These are phyloP conservation scores for Phytophthora foliorum DNA, from an alignment of 352 stramenopile species.

Conservation along the genomic window DNA sequence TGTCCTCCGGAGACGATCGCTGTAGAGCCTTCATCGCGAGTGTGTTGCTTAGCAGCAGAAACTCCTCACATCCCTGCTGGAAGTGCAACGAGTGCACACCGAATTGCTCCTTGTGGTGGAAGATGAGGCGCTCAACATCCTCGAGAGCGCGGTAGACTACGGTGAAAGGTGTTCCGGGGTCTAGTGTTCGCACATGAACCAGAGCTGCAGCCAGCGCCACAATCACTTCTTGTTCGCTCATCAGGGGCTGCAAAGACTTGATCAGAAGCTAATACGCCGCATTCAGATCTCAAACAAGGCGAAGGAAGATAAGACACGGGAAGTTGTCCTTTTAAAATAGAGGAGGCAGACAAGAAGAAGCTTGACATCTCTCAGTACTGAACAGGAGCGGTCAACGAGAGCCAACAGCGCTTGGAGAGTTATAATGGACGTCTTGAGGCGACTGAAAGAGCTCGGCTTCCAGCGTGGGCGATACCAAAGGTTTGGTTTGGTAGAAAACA, in stretches of 20 bases:
- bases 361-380: conserved; percentile 3
- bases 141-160: conserved; percentile 42
- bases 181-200: conserved; percentile 35
- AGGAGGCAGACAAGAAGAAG: conserved; percentile 7
- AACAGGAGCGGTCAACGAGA: conserved; percentile 4
- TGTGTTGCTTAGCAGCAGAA: conserved; percentile 69
- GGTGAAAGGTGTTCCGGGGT: conserved; percentile 16
- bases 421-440: conserved; percentile 39
- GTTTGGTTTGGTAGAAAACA: conserved; percentile 20
- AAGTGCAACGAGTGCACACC: conserved; percentile 49
- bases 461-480: conserved; percentile 64
- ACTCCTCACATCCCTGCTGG: conserved; percentile 72
- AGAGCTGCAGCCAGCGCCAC: conserved; percentile 56
- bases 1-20: conserved; percentile 8
- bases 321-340: conserved; percentile 20
- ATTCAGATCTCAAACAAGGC: neutral
- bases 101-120: conserved; percentile 59
- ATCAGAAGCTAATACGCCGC: neutral
- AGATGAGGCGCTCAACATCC: conserved; percentile 51
- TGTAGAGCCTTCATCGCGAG: conserved; percentile 61
- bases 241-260: neutral
- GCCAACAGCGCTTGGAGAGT: neutral
- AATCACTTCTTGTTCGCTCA: conserved; percentile 50
- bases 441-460: conserved; percentile 52
- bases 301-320: conserved; percentile 25